Base-by-base conservation (phyloP, 2,329 filamentous ascomycete genomes). In the Periconia sp. region DNA sequence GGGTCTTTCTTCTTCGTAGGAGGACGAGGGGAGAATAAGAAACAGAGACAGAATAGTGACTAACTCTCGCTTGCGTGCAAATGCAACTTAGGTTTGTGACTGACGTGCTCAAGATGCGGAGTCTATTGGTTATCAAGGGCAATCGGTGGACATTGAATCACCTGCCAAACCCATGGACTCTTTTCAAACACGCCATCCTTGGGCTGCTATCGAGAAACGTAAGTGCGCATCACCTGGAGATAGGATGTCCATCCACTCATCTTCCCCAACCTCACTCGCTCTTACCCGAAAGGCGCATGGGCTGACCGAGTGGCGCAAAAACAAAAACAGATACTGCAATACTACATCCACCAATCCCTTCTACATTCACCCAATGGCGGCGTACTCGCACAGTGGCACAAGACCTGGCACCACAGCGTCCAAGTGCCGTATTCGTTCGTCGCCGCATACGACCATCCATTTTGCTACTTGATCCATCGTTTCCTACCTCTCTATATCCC, bases 261-360 rank as follows among this genome's bases (percentile, higher is more conserved):
- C 2, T 18, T 6, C 43, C 44, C 13, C 41, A 50, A 1, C 19
- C 15, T 15, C 3, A 17, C 15, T 11, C 49, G 7, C 17, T 30
- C 27, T 20, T 19, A 20, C 37, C 23, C 31, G 14, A 33, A 11
- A 30, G 37, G n/a, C 23, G 37, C 41, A 41, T 27, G 23, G 23
- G 33, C 33, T 37, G 15, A 37, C 10, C 13, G 3, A 11, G 14
- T 30, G 15, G 30, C 23, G 10, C 42, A 31, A n/a, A 31, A 45
- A 23, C 6, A 17, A 10, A 15, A 13, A 43, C 49, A 90, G 76
- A 64, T 85, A 7, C 68, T 92, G 11, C 83, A 86, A 53, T 96
- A 95, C 71, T 82, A 85, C 62, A 80, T 91, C 60, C 91, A 96
- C 74, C 86, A 89, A 48, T 82, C 83, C 65, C 54, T 88, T 23